Evolutionary conservation across 1,284 basidiomycete genomes (phyloP).

Genomic region (Schizopora paradoxa): DNA sequence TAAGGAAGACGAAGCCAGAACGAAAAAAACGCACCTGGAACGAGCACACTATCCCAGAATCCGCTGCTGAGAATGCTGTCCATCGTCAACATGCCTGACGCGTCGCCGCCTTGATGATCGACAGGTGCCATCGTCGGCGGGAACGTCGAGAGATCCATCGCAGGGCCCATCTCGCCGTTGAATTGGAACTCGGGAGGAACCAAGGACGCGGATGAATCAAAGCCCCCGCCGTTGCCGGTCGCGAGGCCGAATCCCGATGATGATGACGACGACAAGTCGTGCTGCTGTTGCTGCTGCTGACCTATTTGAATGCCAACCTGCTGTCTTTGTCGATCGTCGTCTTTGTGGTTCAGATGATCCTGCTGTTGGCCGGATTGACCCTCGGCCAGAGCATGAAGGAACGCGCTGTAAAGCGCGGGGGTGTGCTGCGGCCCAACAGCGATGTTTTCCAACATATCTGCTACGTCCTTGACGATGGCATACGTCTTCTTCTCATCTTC

Average conservation of each 20-base stretch:
- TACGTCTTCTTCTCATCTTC: constrained; percentile 71
- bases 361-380: constrained; percentile 42
- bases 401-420: constrained; percentile 80
- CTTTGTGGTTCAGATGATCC: constrained; percentile 9
- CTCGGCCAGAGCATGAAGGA: constrained; percentile 74
- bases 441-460: constrained; percentile 69
- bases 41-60: constrained; percentile 81
- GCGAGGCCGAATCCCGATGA: constrained; percentile 21
- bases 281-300: constrained; percentile 4
- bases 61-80: constrained; percentile 70
- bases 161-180: constrained; percentile 75
- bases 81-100: constrained; percentile 59
- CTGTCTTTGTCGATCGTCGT: constrained; percentile 1
- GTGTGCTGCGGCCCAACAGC: constrained; percentile 76
- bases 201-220: constrained; percentile 18
- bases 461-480: constrained; percentile 73
- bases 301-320: constrained; percentile 2
- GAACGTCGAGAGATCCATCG: constrained; percentile 72
- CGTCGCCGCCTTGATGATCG: constrained; percentile 39
- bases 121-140: constrained; percentile 71
- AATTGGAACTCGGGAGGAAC: constrained; percentile 61
- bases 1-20: constrained; percentile 2
- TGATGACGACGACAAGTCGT: not conserved
- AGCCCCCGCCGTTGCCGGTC: constrained; percentile 9
- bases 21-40: constrained; percentile 56